Evolutionary conservation across 371 early-diverging fungal genomes (phyloP).

Genomic region (Chytridium lagenaria): DNA sequence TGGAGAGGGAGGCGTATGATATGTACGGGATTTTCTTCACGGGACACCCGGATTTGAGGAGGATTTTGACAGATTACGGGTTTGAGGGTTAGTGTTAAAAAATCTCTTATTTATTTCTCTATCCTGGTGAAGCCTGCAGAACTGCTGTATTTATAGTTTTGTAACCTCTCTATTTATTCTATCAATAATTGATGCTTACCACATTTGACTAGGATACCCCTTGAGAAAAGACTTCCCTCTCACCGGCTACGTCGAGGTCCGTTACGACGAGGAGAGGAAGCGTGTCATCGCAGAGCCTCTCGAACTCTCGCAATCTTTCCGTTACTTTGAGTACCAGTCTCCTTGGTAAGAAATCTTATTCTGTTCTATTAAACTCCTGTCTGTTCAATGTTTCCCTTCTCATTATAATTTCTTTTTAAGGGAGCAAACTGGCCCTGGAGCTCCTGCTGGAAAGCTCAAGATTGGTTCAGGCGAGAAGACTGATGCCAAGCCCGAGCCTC

Average conservation of each 20-base stretch:
- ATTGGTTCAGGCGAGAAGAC: neutral
- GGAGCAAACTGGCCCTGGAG: conserved; percentile 58
- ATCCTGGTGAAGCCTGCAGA: too few species aligned
- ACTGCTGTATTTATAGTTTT: neutral
- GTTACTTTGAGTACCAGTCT: conserved; percentile 59
- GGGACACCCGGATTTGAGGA: conserved; percentile 94
- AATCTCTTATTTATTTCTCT: neutral
- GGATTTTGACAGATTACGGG: conserved; percentile 80
- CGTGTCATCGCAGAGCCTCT: conserved; percentile 94
- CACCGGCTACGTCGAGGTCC: conserved; percentile 93
- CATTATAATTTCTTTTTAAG: conserved; percentile 28
- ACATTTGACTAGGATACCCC: conserved; percentile 85
- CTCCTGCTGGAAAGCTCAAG: conserved; percentile 26
- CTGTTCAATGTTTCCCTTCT: neutral
- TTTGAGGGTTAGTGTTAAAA: conserved; percentile 3
- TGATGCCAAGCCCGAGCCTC: neutral
- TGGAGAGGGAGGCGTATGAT: conserved; percentile 97
- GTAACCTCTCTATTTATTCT: neutral
- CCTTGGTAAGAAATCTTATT: conserved; percentile 47
- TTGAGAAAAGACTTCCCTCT: conserved; percentile 98
- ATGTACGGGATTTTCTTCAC: conserved; percentile 98
- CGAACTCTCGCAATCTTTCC: conserved; percentile 95
- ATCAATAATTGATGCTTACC: too few species aligned
- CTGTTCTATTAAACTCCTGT: neutral
- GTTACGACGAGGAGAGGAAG: conserved; percentile 97